These are phyloP conservation scores for Cichorium intybus DNA, from an alignment of 140 eudicot genomes.

Conservation along the genomic window DNA sequence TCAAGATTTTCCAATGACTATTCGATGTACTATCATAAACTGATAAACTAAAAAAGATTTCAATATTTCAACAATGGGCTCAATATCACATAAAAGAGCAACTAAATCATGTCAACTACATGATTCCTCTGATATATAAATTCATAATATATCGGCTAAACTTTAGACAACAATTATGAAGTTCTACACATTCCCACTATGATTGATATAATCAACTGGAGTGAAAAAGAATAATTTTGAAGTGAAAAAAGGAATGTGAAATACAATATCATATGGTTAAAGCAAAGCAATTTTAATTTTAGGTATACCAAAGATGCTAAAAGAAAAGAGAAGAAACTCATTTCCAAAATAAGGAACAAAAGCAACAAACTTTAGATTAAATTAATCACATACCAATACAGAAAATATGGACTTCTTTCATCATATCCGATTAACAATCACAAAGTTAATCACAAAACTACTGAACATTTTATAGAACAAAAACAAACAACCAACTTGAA, in stretches of 20 bases:
- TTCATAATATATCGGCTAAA: neutral
- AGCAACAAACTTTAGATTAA: neutral
- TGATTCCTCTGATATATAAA: slow-evolving; percentile 2
- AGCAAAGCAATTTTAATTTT: slow-evolving; percentile 8
- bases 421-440: neutral
- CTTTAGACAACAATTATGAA: neutral
- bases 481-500: no score
- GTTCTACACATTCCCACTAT: neutral
- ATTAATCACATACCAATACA: neutral
- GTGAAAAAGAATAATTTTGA: neutral
- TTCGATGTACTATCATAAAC: no score
- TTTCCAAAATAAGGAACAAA: neutral
- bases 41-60: neutral
- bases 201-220: neutral
- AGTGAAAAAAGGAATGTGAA: neutral
- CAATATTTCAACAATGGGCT: neutral
- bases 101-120: slow-evolving; percentile 14
- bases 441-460: neutral
- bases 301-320: neutral
- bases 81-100: neutral
- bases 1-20: no score
- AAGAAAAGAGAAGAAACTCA: neutral
- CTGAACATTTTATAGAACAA: neutral
- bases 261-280: neutral
- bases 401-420: neutral